phyloP scores from a whole-genome alignment of 345 rosid species.

The Limnanthes douglasii region DNA sequence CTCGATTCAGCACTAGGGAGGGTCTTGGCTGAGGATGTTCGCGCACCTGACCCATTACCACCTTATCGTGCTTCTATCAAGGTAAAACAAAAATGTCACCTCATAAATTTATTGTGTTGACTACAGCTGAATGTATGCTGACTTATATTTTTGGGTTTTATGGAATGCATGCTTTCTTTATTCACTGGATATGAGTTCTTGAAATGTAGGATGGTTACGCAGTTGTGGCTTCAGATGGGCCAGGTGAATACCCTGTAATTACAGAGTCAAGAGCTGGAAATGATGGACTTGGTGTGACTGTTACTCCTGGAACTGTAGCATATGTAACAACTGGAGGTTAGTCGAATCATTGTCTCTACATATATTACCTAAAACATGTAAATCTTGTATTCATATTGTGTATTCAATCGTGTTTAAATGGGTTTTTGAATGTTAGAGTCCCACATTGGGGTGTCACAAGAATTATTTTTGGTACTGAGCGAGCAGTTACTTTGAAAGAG shows the following conservation, averaged over 20 bases:
- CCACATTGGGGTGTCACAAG: too few relatives aligned
- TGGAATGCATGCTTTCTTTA: neutral
- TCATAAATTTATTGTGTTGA: too few relatives aligned
- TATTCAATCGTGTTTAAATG: too few relatives aligned
- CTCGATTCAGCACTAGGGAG: slow-evolving; percentile 62
- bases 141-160: neutral
- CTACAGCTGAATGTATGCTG: too few relatives aligned
- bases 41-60: slow-evolving; percentile 80
- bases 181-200: neutral
- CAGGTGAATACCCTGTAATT: slow-evolving; percentile 75
- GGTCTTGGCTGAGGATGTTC: slow-evolving; percentile 72
- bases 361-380: too few relatives aligned
- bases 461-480: too few relatives aligned
- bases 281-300: slow-evolving; percentile 65
- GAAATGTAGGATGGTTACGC: slow-evolving; percentile 89
- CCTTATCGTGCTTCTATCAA: slow-evolving; percentile 91
- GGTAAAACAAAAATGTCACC: too few relatives aligned
- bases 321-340: slow-evolving; percentile 97
- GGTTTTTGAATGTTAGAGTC: too few relatives aligned
- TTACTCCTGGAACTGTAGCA: slow-evolving; percentile 88
- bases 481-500: too few relatives aligned
- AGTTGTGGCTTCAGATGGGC: slow-evolving; percentile 88
- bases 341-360: too few relatives aligned
- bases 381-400: neutral
- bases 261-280: slow-evolving; percentile 96